Evolutionary conservation across 495 filamentous ascomycete species (phyloP).

Genomic region (Tirmania nivea): DNA sequence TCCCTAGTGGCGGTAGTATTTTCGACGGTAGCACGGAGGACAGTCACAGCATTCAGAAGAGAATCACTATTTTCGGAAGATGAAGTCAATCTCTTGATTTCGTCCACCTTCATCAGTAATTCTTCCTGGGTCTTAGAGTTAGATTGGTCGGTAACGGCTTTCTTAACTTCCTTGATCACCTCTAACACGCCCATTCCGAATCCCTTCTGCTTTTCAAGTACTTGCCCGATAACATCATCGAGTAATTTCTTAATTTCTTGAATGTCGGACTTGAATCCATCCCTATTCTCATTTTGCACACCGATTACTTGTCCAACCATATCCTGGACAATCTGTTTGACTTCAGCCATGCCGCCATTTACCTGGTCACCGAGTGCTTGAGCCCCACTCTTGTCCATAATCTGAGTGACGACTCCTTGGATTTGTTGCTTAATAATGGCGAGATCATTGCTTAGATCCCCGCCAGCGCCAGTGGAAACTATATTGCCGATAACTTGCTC

Average conservation of each 20-base stretch:
- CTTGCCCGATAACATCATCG: not conserved
- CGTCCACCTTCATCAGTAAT: not conserved
- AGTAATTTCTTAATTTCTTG: not conserved
- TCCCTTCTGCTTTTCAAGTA: not conserved
- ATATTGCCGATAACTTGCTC: not conserved
- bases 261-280: not conserved
- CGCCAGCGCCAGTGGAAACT: not conserved
- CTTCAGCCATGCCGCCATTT: not conserved
- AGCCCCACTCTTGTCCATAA: conserved; percentile 23
- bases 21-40: not conserved
- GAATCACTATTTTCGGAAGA: not conserved
- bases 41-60: not conserved
- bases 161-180: not conserved
- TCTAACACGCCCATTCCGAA: not conserved
- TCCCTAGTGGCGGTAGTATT: not conserved
- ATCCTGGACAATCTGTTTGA: not conserved
- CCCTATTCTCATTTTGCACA: not conserved
- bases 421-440: conserved; percentile 46
- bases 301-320: not conserved
- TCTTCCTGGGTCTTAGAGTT: not conserved
- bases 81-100: not conserved
- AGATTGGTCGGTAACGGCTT: not conserved
- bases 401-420: conserved; percentile 36
- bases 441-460: not conserved
- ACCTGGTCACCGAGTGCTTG: conserved; percentile 6